phyloP scores from a whole-genome alignment of 148 eudicot species.

The Amaranthus cruentus region DNA sequence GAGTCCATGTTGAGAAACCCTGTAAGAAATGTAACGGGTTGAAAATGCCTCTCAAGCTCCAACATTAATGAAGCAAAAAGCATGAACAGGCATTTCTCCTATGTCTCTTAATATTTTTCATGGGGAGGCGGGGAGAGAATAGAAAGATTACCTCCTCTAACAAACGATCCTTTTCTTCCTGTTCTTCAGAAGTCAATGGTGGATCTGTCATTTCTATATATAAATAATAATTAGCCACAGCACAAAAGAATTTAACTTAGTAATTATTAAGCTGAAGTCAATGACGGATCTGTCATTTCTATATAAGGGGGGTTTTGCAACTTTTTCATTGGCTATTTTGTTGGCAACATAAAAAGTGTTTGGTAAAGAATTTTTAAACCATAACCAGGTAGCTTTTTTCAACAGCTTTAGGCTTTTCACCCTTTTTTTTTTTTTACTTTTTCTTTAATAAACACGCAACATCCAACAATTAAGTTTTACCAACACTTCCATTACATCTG shows the following conservation, averaged over 20 bases:
- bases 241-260: background rate
- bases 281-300: slow-evolving; percentile 86
- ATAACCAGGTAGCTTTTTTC: no score
- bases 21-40: slow-evolving; percentile 17
- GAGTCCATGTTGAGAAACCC: slow-evolving; percentile 94
- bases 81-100: background rate
- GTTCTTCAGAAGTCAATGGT: slow-evolving; percentile 95
- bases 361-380: no score
- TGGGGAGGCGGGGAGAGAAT: background rate
- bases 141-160: slow-evolving; percentile 52
- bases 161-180: slow-evolving; percentile 87
- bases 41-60: background rate
- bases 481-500: no score
- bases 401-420: no score
- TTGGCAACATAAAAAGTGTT: no score
- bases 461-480: no score
- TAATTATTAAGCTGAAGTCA: slow-evolving; percentile 48
- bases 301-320: background rate
- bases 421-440: no score
- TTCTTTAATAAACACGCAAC: no score
- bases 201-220: slow-evolving; percentile 72
- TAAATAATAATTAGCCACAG: slow-evolving; percentile 20
- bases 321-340: no score
- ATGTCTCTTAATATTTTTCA: background rate
- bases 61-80: background rate